These are phyloP conservation scores for Elaeis guineensis DNA, from an alignment of 176 grass and related monocot genomes.

Conservation along the genomic window DNA sequence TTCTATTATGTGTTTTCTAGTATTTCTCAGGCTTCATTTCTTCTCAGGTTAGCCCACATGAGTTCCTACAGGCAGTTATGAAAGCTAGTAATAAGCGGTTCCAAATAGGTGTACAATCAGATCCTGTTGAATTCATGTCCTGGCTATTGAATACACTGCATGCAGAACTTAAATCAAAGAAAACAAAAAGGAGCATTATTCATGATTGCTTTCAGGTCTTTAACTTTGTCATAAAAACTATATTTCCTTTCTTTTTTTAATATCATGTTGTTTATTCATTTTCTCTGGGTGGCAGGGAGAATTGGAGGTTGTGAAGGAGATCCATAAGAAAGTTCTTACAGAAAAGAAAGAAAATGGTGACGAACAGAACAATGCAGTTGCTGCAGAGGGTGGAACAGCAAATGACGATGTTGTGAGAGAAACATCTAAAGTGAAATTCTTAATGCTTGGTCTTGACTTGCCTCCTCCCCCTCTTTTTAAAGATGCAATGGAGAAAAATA, in stretches of 20 bases:
- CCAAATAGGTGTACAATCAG: constrained; percentile 96
- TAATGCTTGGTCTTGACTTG: constrained; percentile 96
- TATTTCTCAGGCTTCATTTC: background rate
- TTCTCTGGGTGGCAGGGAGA: constrained; percentile 48
- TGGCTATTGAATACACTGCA: constrained; percentile 95
- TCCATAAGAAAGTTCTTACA: constrained; percentile 44
- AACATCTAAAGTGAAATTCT: constrained; percentile 72
- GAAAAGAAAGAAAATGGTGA: constrained; percentile 49
- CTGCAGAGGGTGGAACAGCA: constrained; percentile 29
- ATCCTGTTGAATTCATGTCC: constrained; percentile 93
- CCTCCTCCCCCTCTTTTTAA: constrained; percentile 98
- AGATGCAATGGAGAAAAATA: constrained; percentile 99
- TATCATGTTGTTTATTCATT: background rate
- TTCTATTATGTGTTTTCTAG: background rate
- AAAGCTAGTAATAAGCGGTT: constrained; percentile 83
- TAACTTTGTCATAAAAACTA: background rate
- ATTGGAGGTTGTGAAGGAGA: constrained; percentile 69
- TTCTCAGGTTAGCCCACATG: constrained; percentile 91
- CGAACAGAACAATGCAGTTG: constrained; percentile 39
- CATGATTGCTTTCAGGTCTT: constrained; percentile 94
- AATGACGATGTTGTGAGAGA: constrained; percentile 47
- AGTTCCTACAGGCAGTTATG: constrained; percentile 97
- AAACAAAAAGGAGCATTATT: constrained; percentile 85
- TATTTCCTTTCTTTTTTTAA: constrained; percentile 4
- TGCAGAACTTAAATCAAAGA: constrained; percentile 71